Base-by-base conservation (phyloP, 1,284 basidiomycete species). In the Crucibulum cyathiforme region DNA sequence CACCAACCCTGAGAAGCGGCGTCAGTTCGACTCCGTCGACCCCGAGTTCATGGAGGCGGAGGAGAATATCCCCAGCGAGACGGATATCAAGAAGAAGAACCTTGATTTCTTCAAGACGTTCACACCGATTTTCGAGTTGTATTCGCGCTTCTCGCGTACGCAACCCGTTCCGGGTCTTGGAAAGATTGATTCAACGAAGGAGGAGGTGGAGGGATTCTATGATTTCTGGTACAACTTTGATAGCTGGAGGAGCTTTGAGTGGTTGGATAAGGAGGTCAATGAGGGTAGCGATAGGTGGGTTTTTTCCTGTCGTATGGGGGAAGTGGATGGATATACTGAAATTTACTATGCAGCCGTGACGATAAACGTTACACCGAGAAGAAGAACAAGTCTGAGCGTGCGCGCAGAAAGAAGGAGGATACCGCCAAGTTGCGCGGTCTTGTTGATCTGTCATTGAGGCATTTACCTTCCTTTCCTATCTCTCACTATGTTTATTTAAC, bases 211-310 rank as follows among this genome's bases (percentile, higher is more conserved):
- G 77, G 85, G 82, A 17, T 98, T 99, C 83, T 99, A 98, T 84
- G 93, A 98, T 80, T 98, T 97, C 79, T 99, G 95, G 94, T 98
- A 98, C 85, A 98, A 98, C 86, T 98, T 99, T 79, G 96, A 98
- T 78, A 94, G 92, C 71, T 99, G 98, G 98, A 84, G 98, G 67
- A 94, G 91, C 77, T 99, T 99, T 75, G 97, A 99, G 80, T 98
- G 96, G 84, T 83, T 94, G 69, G 97, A 99, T 82, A 99, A 99
- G 85, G 97, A 99, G 77, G 91, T 95, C 65, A 98, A 98, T 78
- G 97, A 99, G 79, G 97, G 97, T 35, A 94, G 92, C 64, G 97
- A 99, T 76, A 95, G 87, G 92, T 93, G 56, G 64, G 89, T 80
- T 4, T 7, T n/a, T n/a, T 34, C 49, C 36, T 24, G 36, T 37